Evolutionary conservation across 768 basidiomycete species (phyloP), one percentile per base, ranked within the genome.

Genomic region (Hericium rajendrae): DNA sequence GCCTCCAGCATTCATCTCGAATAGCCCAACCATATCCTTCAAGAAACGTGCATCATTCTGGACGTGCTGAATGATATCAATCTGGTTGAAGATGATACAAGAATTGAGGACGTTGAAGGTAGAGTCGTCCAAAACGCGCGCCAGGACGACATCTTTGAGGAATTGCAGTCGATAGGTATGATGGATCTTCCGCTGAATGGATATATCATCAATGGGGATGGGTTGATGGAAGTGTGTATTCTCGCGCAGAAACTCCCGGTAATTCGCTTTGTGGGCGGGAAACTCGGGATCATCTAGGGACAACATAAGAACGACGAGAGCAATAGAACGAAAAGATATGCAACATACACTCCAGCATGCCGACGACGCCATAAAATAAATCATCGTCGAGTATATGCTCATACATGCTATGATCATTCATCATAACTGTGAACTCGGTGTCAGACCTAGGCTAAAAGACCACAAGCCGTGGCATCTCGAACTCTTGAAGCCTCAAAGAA

Each of bases 21-120:
- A 90, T 41, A 89, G 70, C 48, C 75, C 72, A 38, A 95, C 88
- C 13, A 97, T 79, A 51, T 93, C 87, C 38, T 78, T 76, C 38
- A 97, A 74, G 68, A 97, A 89, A 11, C 71, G 67, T 2, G 78
- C 79, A 64, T 97, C 90, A 57, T 78, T 80, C 67, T 93, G 89
- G 38, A 98, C 81, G 66, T 95, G 85, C 51, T 78, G 83, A 66
- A 99, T 94, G 66, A 99, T 97, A 71, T 99, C 97, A 65, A 95
- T 93, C 70, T 99, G 95, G 73, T 98, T 97, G 80, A 94, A 98
- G 68, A 97, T 92, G 70, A 99, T 93, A 72, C 91, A 91, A 2
- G 92, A 94, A 72, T 94, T 97, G 67, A 98, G 82, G 65, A 97
- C 91, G 66, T 92, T 93, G 79, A 97, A 95, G 0, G 94, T 97